Evolutionary conservation across 2,329 filamentous ascomycete species (phyloP), one percentile per base, ranked within the genome.

Genomic region (Colletotrichum navitas): DNA sequence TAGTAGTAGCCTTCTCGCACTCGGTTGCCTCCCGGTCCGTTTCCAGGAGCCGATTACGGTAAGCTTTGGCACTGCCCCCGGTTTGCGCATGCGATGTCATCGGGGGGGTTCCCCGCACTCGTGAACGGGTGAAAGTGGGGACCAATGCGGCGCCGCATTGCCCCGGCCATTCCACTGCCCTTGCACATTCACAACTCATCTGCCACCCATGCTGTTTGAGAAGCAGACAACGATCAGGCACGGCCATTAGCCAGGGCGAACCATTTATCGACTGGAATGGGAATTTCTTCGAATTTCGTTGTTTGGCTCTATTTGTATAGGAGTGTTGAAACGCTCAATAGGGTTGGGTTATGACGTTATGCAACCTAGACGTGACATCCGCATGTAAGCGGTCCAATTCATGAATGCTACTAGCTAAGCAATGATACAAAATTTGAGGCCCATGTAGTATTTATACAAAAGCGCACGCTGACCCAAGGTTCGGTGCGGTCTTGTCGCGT

Each of bases 11-110:
- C 36, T 6, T 51, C 43, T 69, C 67, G 63, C 55, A 66, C 55
- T 69, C 67, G 67, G 55, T 55, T 55, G 32, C 24, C 24, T n/a
- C 47, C 39, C 16, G 24, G 59, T 51, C 66, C 55, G 55, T 41
- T 47, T 56, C 26, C 24, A 66, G 26, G 29, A 39, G 16, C 63
- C 47, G 54, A 60, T 54, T 26, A 39, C n/a, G 47, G 55, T 7
- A 41, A 47, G 24, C 21, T n/a, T 63, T 12, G 24, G 21, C 41
- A 51, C 29, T 24, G 66, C 32, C 21, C 21, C 60, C 32, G 43
- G 43, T 51, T 5, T 43, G 43, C 29, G 60, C 39, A 21, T 24
- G 26, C 12, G 49, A 52, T 52, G 49, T 26, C 16, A 34, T 54
- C 51, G 41, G 39, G 32, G 21, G 32, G 24, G 29, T 47, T 49